Evolutionary conservation across 192 early-diverging fungal genomes (phyloP), one percentile per base, ranked within the genome.

Genomic region (Rhizophagus sp.): DNA sequence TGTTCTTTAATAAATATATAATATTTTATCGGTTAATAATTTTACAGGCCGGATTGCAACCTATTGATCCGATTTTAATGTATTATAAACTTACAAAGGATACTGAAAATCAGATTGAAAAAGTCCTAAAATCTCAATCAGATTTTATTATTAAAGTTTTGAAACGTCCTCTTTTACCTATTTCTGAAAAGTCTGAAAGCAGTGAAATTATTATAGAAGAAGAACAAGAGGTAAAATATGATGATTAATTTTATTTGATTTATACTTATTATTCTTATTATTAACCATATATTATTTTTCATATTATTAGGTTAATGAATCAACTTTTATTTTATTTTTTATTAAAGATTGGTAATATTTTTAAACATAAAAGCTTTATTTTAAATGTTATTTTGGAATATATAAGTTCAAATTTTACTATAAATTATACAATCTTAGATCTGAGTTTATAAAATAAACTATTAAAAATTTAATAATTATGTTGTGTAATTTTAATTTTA

Each of bases 11-110:
- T 6, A 4, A 10, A 74, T 27, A 52, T 17, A 17, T 17, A 52
- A 44, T 25, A 50, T 57, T 17, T 73, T 49, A 44, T 9, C 19
- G 10, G 19, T 5, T 34, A 13, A 25, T 69, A 61, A 70, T 62
- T 39, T n/a, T 70, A 8, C 61, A 79, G 78, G 96, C 95, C 9
- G 90, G 89, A 24, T 87, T 99, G 79, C 89, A 92, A 81, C 91
- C 96, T 0, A 95, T 93, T 30, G 98, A 99, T 85, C 91, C 95
- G 62, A 91, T 99, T 72, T 78, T 84, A 52, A 96, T 95, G 90
- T 95, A 93, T 85, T 94, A 91, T 83, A 84, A 93, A 79, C 88
- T 97, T 73, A 89, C 84, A 4, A 86, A 90, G 75, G 96, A 98
- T 84, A 76, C 88, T 67, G 85, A 90, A 76, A 86, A 89, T 77